Conservation (phyloP, 2,329 filamentous ascomycete species). For the Didymella keratinophila region DNA sequence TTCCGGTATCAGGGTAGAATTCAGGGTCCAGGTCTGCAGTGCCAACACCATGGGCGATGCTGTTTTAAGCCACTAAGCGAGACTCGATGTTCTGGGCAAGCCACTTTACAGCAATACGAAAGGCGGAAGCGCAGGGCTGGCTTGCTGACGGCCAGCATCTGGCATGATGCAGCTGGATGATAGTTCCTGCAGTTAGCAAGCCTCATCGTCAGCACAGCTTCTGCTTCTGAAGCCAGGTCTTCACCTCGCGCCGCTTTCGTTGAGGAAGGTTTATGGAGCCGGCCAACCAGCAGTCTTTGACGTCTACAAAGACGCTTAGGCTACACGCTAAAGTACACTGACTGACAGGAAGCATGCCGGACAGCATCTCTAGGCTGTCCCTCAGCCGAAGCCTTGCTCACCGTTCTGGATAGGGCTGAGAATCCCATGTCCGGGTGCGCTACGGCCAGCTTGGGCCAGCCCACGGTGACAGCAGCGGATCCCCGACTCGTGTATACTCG, state of each 20-base stretch:
- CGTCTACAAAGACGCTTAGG: neutral
- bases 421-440: neutral
- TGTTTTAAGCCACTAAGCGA: slow-evolving; percentile 19
- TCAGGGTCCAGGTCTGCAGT: slow-evolving; percentile 11
- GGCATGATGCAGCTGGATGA: slow-evolving; percentile 2
- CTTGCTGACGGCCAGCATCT: neutral
- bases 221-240: neutral
- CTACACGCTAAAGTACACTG: neutral
- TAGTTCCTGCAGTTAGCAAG: slow-evolving; percentile 1
- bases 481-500: neutral
- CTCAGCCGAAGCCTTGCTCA: neutral
- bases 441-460: neutral
- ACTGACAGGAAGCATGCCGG: neutral
- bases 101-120: neutral
- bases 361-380: neutral
- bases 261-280: neutral
- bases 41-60: slow-evolving; percentile 2
- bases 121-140: slow-evolving; percentile 2
- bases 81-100: slow-evolving; percentile 14
- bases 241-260: neutral
- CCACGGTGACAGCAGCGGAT: slow-evolving; percentile 1
- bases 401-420: neutral
- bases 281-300: neutral
- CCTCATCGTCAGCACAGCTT: neutral
- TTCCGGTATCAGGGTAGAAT: neutral